A percentile compares a stretch with the other conserved stretches of the same genome.
These are phyloP conservation scores for Macrocybe gigantea DNA, from an alignment of 768 basidiomycete genomes.

Conservation along the genomic window DNA sequence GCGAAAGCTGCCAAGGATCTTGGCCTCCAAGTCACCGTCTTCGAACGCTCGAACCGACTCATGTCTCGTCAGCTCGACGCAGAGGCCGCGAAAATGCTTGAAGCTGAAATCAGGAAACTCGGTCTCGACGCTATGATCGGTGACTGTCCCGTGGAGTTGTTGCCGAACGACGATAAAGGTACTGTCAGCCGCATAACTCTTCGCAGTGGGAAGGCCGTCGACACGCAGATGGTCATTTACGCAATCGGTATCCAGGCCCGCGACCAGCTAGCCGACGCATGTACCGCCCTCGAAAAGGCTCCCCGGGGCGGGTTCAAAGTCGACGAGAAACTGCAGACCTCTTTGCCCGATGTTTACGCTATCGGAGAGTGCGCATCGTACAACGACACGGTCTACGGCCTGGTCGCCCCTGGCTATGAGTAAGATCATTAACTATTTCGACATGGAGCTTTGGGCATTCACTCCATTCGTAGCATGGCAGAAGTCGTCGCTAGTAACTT, in stretches of 20 bases:
- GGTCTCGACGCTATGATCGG: conserved; percentile 9
- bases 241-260: conserved; percentile 69
- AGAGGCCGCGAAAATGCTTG: conserved; percentile 18
- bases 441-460: neutral
- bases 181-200: conserved; percentile 15
- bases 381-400: conserved; percentile 62
- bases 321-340: conserved; percentile 51
- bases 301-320: conserved; percentile 53
- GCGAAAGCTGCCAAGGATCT: conserved; percentile 69
- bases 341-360: conserved; percentile 55
- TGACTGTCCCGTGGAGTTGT: conserved; percentile 3
- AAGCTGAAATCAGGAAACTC: conserved; percentile 13
- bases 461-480: conserved; percentile 53
- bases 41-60: neutral
- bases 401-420: conserved; percentile 65
- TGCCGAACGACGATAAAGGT: conserved; percentile 23
- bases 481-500: conserved; percentile 71
- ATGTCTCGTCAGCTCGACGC: conserved; percentile 19
- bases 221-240: conserved; percentile 54
- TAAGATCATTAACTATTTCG: neutral
- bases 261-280: conserved; percentile 52
- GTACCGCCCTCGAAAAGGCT: conserved; percentile 43
- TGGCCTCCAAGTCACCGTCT: conserved; percentile 17
- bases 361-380: conserved; percentile 76
- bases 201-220: conserved; percentile 34